Conservation (phyloP, 176 grass and related monocot genomes). For the Pharus latifolius region DNA sequence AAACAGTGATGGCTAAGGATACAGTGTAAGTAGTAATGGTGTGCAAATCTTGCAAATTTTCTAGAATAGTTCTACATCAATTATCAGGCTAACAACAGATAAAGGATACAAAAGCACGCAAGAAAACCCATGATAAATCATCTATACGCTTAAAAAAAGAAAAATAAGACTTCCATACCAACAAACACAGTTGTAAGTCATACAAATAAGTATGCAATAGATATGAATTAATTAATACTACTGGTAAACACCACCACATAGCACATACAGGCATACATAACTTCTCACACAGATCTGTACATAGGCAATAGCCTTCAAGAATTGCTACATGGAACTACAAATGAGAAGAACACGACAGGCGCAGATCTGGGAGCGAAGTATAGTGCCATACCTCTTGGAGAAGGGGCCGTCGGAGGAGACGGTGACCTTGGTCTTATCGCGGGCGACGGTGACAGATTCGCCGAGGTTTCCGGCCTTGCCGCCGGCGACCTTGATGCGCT, state of each 20-base stretch:
- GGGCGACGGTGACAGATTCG: constrained; percentile 56
- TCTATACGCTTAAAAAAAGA: not conserved
- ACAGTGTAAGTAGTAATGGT: not conserved
- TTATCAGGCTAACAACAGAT: too few species aligned
- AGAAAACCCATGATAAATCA: too few species aligned
- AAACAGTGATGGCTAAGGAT: not conserved
- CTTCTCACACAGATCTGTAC: not conserved
- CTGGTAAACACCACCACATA: not conserved
- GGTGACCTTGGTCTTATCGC: constrained; percentile 74
- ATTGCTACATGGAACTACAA: not conserved
- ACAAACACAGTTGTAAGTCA: too few species aligned
- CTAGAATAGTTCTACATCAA: not conserved
- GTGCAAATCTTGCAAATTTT: not conserved
- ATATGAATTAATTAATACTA: not conserved
- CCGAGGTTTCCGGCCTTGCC: constrained; percentile 80
- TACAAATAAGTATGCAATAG: too few species aligned
- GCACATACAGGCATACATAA: too few species aligned
- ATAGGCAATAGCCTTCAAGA: not conserved
- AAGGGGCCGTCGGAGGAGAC: constrained; percentile 76
- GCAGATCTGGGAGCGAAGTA: constrained; percentile 32
- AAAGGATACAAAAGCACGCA: too few species aligned
- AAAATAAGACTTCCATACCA: not conserved
- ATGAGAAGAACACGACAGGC: not conserved
- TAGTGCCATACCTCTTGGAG: constrained; percentile 82
- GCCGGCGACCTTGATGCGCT: constrained; percentile 88